phyloP scores from a whole-genome alignment of 768 basidiomycete genomes.

The Lentinula raphanica region DNA sequence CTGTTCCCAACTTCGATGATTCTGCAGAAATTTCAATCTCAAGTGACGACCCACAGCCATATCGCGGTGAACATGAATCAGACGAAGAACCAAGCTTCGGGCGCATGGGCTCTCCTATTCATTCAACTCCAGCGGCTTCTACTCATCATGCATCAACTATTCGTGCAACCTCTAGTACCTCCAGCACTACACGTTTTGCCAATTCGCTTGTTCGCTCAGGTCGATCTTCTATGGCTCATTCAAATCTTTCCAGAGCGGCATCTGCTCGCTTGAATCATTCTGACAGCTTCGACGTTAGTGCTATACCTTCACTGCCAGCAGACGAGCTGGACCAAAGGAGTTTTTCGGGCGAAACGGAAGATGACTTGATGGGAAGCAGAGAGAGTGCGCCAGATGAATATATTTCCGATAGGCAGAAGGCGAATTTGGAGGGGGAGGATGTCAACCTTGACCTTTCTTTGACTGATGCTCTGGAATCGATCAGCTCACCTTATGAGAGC shows the following conservation, averaged over 20 bases:
- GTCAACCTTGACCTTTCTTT: constrained; percentile 35
- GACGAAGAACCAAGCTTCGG: constrained; percentile 35
- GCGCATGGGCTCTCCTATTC: constrained; percentile 46
- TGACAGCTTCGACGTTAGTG: constrained; percentile 58
- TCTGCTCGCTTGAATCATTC: constrained; percentile 27
- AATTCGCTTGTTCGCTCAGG: constrained; percentile 45
- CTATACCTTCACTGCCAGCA: constrained; percentile 49
- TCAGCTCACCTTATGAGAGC: constrained; percentile 46
- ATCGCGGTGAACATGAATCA: constrained; percentile 18
- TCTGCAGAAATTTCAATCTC: constrained; percentile 36
- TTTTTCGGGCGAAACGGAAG: constrained; percentile 32
- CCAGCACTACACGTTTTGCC: constrained; percentile 45
- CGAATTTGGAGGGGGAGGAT: constrained; percentile 32
- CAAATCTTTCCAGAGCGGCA: constrained; percentile 24
- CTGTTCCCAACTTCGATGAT: constrained; percentile 67
- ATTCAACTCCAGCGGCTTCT: constrained; percentile 58
- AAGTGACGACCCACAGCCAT: constrained; percentile 8
- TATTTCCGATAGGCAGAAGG: constrained; percentile 38
- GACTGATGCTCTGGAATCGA: constrained; percentile 50
- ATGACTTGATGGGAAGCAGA: constrained; percentile 35
- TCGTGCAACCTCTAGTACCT: constrained; percentile 39
- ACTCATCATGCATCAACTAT: constrained; percentile 47
- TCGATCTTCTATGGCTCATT: constrained; percentile 32
- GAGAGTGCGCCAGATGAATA: constrained; percentile 49
- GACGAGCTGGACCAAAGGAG: constrained; percentile 26